Evolutionary conservation across 306 rosid species (phyloP).

Genomic region (Senna siamea): DNA sequence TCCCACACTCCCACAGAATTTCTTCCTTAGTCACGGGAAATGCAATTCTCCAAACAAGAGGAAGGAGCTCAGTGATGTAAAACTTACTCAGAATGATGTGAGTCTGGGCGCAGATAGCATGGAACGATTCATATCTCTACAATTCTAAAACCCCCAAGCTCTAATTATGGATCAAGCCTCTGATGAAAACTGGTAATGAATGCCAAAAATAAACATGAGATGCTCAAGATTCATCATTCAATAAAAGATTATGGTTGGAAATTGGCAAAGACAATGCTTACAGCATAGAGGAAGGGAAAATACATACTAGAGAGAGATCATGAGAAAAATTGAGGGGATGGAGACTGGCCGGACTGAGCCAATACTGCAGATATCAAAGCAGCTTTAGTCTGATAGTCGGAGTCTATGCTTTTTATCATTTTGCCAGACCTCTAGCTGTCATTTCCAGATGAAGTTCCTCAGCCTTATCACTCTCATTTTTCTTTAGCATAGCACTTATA

Average conservation of each 20-base stretch:
- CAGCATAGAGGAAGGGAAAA: slow-evolving; percentile 26
- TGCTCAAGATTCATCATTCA: slow-evolving; percentile 11
- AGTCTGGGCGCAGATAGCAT: slow-evolving; percentile 33
- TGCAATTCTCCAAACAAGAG: slow-evolving; percentile 29
- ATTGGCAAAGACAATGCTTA: slow-evolving; percentile 16
- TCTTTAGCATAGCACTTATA: slow-evolving; percentile 40
- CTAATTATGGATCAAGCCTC: background rate
- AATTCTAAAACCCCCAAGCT: slow-evolving; percentile 22
- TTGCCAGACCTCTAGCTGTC: slow-evolving; percentile 37
- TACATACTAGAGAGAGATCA: slow-evolving; percentile 21
- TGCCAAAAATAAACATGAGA: slow-evolving; percentile 20
- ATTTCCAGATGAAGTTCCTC: slow-evolving; percentile 44
- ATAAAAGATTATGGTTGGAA: slow-evolving; percentile 10
- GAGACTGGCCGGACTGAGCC: slow-evolving; percentile 35
- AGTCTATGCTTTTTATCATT: slow-evolving; percentile 17
- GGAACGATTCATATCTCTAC: slow-evolving; percentile 3
- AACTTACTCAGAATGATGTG: slow-evolving; percentile 30
- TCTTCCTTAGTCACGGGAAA: slow-evolving; percentile 29
- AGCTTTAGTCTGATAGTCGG: slow-evolving; percentile 17
- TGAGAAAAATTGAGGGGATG: slow-evolving; percentile 27
- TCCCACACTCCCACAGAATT: background rate
- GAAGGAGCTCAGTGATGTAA: slow-evolving; percentile 16
- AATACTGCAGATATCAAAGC: slow-evolving; percentile 25
- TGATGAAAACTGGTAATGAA: background rate
- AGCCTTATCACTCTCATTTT: slow-evolving; percentile 37